Evolutionary conservation across 441 rosid genomes (phyloP).

Genomic region (Gossypium lobatum): DNA sequence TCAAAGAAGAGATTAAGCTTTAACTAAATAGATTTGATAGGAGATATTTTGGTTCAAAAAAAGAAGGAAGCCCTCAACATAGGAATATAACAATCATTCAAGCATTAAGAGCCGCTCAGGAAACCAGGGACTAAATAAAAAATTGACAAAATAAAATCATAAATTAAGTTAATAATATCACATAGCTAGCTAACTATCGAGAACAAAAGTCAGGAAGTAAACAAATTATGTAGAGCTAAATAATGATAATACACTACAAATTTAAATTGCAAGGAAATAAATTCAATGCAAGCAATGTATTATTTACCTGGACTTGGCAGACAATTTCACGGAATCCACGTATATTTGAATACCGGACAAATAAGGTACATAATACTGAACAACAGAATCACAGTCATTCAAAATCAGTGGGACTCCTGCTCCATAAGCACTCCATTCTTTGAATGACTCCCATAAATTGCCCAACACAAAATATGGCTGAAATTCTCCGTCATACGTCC

Average conservation of each 20-base stretch:
- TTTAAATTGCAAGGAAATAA: not conserved
- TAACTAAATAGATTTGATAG: not conserved
- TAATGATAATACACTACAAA: not conserved
- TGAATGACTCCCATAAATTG: slow-evolving; percentile 39
- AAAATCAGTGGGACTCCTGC: slow-evolving; percentile 41
- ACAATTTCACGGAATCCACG: not conserved
- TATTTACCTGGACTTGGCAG: not conserved
- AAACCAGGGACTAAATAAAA: not conserved
- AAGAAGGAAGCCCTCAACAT: not conserved
- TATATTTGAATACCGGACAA: slow-evolving; percentile 44
- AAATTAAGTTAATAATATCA: too few relatives aligned
- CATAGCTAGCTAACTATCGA: too few relatives aligned
- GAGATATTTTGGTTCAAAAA: not conserved
- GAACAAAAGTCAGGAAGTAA: too few relatives aligned
- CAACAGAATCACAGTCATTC: slow-evolving; percentile 30
- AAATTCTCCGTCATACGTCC: slow-evolving; percentile 32
- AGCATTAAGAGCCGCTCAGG: not conserved
- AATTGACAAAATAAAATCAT: not conserved
- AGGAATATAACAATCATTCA: too few relatives aligned
- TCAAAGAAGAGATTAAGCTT: not conserved
- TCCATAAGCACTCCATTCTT: slow-evolving; percentile 49
- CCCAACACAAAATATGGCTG: slow-evolving; percentile 34
- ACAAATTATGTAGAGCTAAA: too few relatives aligned
- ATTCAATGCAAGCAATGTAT: not conserved
- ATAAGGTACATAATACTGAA: slow-evolving; percentile 46